Evolutionary conservation across 352 stramenopile genomes (phyloP), one percentile per base, ranked within the genome.

Genomic region (Plasmopara halstedii): DNA sequence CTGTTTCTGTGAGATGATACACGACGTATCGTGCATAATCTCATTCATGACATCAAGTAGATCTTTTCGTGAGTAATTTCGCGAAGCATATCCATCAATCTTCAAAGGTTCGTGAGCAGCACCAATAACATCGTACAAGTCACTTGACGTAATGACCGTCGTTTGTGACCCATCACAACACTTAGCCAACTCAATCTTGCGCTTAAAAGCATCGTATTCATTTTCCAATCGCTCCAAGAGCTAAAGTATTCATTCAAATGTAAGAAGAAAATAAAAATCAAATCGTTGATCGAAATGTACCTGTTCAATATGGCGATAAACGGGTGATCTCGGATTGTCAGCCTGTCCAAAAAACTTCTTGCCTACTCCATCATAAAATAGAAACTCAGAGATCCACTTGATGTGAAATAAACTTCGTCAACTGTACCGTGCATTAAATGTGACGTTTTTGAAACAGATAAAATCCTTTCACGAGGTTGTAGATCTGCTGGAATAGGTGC

Each of bases 51-150:
- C 63, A 26, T 74, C 64, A 20, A 86, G 46, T 18, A 90, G 35
- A 14, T 54, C 50, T 32, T 70, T 70, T 1, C 66, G 56, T n/a
- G 60, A 42, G 10, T 58, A 63, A 15, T 60, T 36, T 0, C 41
- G 4, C 20, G 50, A 39, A 2, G 56, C 43, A 21, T 33, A 53
- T 42, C 31, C 46, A 27, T 29, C 32, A 15, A 37, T 33, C 17
- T 34, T 41, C 3, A 59, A 57, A 0, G 50, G 39, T 23, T 87
- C 74, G 38, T 90, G 78, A 1, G 73, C 60, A 14, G 64, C 62
- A 1, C 78, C 78, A 21, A 90, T 83, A 0, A 74, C 71, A 32
- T 90, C 78, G 46, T 87, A 90, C 20, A 88, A 39, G 14, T 90
- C 75, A 38, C 75, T 90, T 2, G 63, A 81, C 2, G 70, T 83